phyloP scores from a whole-genome alignment of 768 basidiomycete species.

The Cystofilobasidium ferigula region DNA sequence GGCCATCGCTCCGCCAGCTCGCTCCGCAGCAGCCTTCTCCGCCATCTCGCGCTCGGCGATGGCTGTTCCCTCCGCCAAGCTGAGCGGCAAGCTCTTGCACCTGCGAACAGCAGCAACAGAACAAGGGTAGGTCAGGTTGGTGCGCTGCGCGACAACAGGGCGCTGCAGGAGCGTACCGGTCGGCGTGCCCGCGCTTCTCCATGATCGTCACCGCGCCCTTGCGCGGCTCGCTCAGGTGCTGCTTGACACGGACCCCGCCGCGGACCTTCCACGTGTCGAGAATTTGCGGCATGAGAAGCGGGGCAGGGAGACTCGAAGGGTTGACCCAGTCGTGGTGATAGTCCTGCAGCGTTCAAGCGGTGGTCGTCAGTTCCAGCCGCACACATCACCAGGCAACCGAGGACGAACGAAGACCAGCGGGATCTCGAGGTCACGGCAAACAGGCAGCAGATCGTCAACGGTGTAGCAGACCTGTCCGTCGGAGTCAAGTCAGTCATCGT shows the following conservation, averaged over 20 bases:
- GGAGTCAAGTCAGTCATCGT: conserved; percentile 9
- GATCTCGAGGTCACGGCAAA: conserved; percentile 72
- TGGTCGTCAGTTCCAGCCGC: not conserved
- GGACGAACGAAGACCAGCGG: conserved; percentile 47
- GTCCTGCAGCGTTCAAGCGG: conserved; percentile 44
- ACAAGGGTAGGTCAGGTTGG: not conserved
- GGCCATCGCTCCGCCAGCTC: not conserved
- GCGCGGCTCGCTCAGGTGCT: conserved; percentile 84
- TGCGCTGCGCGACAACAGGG: no score
- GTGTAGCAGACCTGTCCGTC: conserved; percentile 65
- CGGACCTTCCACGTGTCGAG: conserved; percentile 57
- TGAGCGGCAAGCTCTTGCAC: conserved; percentile 16
- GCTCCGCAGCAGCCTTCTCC: not conserved
- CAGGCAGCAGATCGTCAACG: conserved; percentile 72
- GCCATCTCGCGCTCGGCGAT: not conserved
- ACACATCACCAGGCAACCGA: not conserved
- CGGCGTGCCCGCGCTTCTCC: conserved; percentile 77
- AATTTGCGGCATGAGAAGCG: conserved; percentile 51
- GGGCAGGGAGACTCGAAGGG: conserved; percentile 45
- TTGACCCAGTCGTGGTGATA: conserved; percentile 63
- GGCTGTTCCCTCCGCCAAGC: conserved; percentile 9
- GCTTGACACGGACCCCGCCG: conserved; percentile 69
- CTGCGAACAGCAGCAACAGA: not conserved
- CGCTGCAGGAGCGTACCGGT: no score
- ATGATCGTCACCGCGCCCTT: conserved; percentile 69